Conservation (phyloP, 495 filamentous ascomycete genomes). For the Cairneyella variabilis region DNA sequence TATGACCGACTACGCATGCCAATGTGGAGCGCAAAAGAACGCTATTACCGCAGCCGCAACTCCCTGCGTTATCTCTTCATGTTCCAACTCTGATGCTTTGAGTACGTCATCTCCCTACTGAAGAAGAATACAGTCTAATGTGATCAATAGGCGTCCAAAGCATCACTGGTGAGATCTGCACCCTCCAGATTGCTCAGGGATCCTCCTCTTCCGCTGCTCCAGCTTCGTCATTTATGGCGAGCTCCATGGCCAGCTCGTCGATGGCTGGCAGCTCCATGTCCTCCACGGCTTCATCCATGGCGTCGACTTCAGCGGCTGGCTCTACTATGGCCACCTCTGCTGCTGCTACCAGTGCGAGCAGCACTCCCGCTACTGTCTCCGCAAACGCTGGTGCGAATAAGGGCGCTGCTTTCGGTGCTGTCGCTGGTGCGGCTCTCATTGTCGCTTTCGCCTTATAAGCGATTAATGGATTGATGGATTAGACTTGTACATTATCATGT, state of each 20-base stretch:
- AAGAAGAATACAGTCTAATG: background rate
- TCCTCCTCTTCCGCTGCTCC: background rate
- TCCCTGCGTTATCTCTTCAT: conserved; percentile 11
- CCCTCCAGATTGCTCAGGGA: background rate
- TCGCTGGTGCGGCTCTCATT: conserved; percentile 25
- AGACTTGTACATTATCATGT: too few relatives aligned
- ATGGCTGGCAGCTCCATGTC: background rate
- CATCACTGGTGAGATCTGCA: background rate
- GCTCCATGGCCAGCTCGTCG: background rate
- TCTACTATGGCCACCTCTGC: background rate
- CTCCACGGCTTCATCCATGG: conserved; percentile 1
- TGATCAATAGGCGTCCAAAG: background rate
- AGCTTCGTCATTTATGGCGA: background rate
- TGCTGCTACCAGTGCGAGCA: too few relatives aligned
- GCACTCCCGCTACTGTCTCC: background rate
- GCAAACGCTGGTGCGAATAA: conserved; percentile 7
- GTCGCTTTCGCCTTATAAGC: conserved; percentile 32
- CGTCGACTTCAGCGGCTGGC: background rate
- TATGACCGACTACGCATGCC: conserved; percentile 14
- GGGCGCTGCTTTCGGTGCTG: conserved; percentile 20
- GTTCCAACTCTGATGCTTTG: conserved; percentile 5
- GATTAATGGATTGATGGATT: too few relatives aligned
- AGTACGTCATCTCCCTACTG: conserved; percentile 3
- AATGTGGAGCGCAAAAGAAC: conserved; percentile 8
- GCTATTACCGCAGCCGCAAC: conserved; percentile 1